Evolutionary conservation across 1,139 yeast species (phyloP), one percentile per base, ranked within the genome.

Genomic region (Yamadazyma diospyri): DNA sequence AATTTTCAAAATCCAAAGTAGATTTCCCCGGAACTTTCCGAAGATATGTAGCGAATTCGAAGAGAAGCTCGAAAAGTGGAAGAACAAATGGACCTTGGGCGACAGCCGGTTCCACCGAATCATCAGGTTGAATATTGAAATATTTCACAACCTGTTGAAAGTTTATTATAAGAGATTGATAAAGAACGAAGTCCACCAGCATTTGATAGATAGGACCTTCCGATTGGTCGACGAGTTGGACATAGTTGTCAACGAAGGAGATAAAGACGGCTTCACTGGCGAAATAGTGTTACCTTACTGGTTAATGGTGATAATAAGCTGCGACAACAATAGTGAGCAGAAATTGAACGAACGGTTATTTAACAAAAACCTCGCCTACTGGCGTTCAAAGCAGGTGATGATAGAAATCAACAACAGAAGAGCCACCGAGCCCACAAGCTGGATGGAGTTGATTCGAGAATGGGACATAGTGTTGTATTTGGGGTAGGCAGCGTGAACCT

Each of bases 1-100:
- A 34, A 65, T 71, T 34, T 74, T 75, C 43, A 48, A 55, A 26
- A 48, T 64, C n/a, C 60, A 61, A 23, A 58, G 64, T 20, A 61
- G 63, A n/a, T 64, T 60, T 32, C 80, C 81, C 0, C 52, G 79
- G 29, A 75, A 74, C 43, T 76, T 74, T 46, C 80, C 80, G 4
- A 61, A 63, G 37, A 57, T 74, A 3, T 74, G 79, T 45, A 73
- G 79, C 34, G 79, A 74, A 32, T 47, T 69, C 5, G 79, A 74
- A 42, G 79, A 74, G 36, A 64, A 61, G 25, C 49, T 76, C 19
- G 43, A 65, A 27, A 60, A 56, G 33, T 75, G 79, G 78, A 54
- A 53, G 24, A 44, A 61, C n/a, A 60, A 48, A 47, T 32, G 79
- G 80, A 48, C 54, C 21, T 48, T 73, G 15, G 10, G 32, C 3